Evolutionary conservation across 371 early-diverging fungal species (phyloP).

Genomic region (Encephalitozoon intestinalis): DNA sequence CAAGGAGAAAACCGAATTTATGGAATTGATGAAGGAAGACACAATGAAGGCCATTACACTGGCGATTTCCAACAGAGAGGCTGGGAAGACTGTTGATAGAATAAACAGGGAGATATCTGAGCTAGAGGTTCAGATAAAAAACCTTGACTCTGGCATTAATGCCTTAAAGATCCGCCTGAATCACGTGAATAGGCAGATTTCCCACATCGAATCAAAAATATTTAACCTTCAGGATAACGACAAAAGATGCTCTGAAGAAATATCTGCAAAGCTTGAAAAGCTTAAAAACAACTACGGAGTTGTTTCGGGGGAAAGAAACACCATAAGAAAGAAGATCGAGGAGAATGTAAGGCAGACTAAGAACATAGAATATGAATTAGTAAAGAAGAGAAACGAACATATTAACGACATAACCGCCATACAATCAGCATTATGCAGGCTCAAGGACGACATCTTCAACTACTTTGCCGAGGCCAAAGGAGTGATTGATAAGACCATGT

Average conservation of each 20-base stretch:
- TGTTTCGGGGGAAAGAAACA: slow-evolving; percentile 28
- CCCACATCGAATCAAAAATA: slow-evolving; percentile 50
- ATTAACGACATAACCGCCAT: slow-evolving; percentile 3
- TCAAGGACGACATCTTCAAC: slow-evolving; percentile 26
- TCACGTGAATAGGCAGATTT: slow-evolving; percentile 47
- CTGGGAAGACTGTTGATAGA: slow-evolving; percentile 4
- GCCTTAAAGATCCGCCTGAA: slow-evolving; percentile 36
- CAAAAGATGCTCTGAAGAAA: slow-evolving; percentile 30
- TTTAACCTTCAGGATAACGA: slow-evolving; percentile 41
- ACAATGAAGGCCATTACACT: slow-evolving; percentile 15
- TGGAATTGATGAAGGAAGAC: not conserved
- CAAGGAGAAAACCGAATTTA: not conserved
- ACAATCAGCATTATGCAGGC: slow-evolving; percentile 2
- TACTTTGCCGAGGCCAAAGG: slow-evolving; percentile 17
- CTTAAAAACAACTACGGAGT: slow-evolving; percentile 36
- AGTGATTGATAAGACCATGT: not conserved
- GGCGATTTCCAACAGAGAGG: not conserved
- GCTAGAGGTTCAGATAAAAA: slow-evolving; percentile 37
- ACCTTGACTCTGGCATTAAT: slow-evolving; percentile 32
- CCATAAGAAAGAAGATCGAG: slow-evolving; percentile 10
- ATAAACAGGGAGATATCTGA: slow-evolving; percentile 30
- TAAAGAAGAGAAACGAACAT: slow-evolving; percentile 30
- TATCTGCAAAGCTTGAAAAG: slow-evolving; percentile 26
- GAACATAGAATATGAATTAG: slow-evolving; percentile 24
- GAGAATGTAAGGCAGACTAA: slow-evolving; percentile 40